phyloP scores from a whole-genome alignment of 768 basidiomycete genomes.

The Mycena kentingensis region DNA sequence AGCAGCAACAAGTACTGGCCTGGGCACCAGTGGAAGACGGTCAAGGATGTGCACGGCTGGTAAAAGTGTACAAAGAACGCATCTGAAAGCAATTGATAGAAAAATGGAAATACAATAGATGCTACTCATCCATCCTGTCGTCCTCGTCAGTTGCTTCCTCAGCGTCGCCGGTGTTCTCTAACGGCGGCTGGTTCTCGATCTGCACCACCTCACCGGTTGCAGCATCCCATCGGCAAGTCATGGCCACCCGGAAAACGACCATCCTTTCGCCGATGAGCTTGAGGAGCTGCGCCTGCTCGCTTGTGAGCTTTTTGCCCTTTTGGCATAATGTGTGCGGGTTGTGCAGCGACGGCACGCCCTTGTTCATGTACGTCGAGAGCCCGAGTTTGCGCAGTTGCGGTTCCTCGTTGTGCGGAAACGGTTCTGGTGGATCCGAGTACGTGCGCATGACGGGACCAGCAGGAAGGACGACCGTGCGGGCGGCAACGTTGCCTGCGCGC shows the following conservation, averaged over 20 bases:
- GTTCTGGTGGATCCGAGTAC: slow-evolving; percentile 78
- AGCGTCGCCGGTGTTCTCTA: slow-evolving; percentile 37
- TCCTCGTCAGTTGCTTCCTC: slow-evolving; percentile 39
- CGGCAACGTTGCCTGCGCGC: slow-evolving; percentile 80
- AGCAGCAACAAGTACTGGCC: slow-evolving; percentile 22
- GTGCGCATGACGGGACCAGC: slow-evolving; percentile 83
- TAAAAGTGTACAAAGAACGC: background rate
- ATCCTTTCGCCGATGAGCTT: slow-evolving; percentile 90
- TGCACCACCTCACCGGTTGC: slow-evolving; percentile 64
- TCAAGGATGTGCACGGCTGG: slow-evolving; percentile 19
- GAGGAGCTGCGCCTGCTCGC: slow-evolving; percentile 89
- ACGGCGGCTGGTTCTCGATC: slow-evolving; percentile 48
- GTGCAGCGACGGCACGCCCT: slow-evolving; percentile 84
- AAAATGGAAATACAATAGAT: slow-evolving; percentile 20
- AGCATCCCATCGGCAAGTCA: slow-evolving; percentile 74
- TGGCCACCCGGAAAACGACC: slow-evolving; percentile 78
- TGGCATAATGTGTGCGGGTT: slow-evolving; percentile 83
- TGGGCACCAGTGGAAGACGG: slow-evolving; percentile 25
- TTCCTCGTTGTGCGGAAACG: slow-evolving; percentile 97
- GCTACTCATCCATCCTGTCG: slow-evolving; percentile 41
- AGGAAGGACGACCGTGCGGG: slow-evolving; percentile 73
- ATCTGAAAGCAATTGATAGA: slow-evolving; percentile 16
- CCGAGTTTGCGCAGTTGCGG: slow-evolving; percentile 94
- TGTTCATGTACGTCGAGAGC: slow-evolving; percentile 78
- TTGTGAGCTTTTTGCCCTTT: slow-evolving; percentile 73